Conservation (phyloP, 1,139 yeast species). For the Blastobotrys malaysiensis region DNA sequence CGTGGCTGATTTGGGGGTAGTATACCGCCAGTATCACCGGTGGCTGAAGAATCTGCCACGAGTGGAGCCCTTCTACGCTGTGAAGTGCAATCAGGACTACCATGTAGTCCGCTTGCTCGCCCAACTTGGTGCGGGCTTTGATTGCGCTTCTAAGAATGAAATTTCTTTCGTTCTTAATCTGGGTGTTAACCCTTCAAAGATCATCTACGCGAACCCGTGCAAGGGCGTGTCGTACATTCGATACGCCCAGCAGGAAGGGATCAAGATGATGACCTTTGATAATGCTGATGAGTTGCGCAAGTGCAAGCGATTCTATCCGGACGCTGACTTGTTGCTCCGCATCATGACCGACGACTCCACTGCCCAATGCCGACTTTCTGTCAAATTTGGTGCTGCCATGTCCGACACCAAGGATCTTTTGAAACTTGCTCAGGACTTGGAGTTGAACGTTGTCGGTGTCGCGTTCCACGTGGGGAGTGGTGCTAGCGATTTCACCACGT, state of each 20-base stretch:
- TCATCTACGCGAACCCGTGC: conserved; percentile 92
- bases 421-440: conserved; percentile 55
- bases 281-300: conserved; percentile 80
- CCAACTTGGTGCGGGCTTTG: conserved; percentile 68
- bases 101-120: conserved; percentile 55
- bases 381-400: conserved; percentile 82
- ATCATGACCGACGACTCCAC: conserved; percentile 86
- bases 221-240: conserved; percentile 78
- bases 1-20: conserved; percentile 77
- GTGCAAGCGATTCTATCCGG: conserved; percentile 61
- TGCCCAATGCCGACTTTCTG: conserved; percentile 81
- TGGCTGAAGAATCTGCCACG: conserved; percentile 68
- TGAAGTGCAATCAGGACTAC: conserved; percentile 81
- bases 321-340: conserved; percentile 65
- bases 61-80: conserved; percentile 83
- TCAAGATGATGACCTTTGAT: conserved; percentile 82
- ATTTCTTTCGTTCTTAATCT: conserved; percentile 59
- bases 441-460: conserved; percentile 68
- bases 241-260: conserved; percentile 52
- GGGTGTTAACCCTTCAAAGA: conserved; percentile 60
- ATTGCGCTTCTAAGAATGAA: conserved; percentile 89
- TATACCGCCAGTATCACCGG: conserved; percentile 50
- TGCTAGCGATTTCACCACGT: conserved; percentile 66
- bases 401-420: conserved; percentile 52
- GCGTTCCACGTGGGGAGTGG: conserved; percentile 98